A percentile compares a stretch with the other conserved stretches of the same genome.
phyloP scores from a whole-genome alignment of 2,329 filamentous ascomycete genomes.

The Claviceps sp. region DNA sequence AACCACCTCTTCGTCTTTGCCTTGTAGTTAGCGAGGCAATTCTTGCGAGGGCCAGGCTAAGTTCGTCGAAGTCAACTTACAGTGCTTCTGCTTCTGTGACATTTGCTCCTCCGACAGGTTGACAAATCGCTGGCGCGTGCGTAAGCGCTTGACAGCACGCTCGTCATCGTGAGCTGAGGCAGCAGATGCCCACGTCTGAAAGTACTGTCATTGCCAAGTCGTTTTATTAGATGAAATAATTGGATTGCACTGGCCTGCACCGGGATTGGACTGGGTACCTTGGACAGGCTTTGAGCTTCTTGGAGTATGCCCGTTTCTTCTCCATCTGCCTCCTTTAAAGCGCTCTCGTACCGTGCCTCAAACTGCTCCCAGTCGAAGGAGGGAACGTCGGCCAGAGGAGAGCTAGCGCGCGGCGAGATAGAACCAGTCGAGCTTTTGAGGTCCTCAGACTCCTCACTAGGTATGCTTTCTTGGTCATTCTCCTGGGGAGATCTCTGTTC shows the following conservation, averaged over 20 bases:
- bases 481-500: conserved; percentile 11
- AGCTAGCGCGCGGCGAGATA: conserved; percentile 17
- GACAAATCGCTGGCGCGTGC: conserved; percentile 66
- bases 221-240: not conserved
- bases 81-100: conserved; percentile 64
- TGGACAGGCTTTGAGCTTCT: conserved; percentile 54
- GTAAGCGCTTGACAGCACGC: conserved; percentile 64
- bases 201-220: conserved; percentile 43
- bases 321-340: conserved; percentile 47
- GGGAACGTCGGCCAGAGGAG: conserved; percentile 35
- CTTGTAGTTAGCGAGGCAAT: conserved; percentile 8
- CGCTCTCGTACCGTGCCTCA: conserved; percentile 51
- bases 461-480: conserved; percentile 27
- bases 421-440: conserved; percentile 17
- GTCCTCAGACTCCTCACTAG: conserved; percentile 19
- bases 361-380: conserved; percentile 70
- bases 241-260: not conserved
- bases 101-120: conserved; percentile 59
- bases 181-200: conserved; percentile 64
- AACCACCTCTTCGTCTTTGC: conserved; percentile 38
- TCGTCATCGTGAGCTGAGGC: conserved; percentile 61
- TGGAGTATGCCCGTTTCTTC: conserved; percentile 52
- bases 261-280: conserved; percentile 28
- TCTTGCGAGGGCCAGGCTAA: not conserved
- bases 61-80: conserved; percentile 34